Base-by-base conservation (phyloP, 768 basidiomycete genomes). In the Boletus reticuloceps region DNA sequence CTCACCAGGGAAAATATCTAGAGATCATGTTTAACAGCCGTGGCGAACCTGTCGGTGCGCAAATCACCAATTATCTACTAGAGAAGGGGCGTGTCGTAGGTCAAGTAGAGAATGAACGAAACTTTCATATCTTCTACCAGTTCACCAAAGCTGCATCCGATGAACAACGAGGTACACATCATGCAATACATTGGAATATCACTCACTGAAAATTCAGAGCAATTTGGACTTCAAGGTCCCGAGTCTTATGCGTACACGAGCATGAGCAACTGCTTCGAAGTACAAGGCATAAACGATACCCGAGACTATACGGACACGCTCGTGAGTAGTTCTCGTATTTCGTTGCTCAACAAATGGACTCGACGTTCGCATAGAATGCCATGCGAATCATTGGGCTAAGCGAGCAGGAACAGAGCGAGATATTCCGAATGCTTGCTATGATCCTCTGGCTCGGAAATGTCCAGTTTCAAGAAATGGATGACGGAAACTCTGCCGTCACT, bases 91-190 rank as follows among this genome's bases (percentile, higher is more conserved):
- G 94, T 56, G 93, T 98, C 13, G 95, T 98, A 12, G 94, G 95
- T 34, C 97, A 99, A 68, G 91, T 98, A 51, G 88, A 92, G 69
- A 89, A 91, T 61, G 97, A 99, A 73, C 85, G 97, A 57, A 91
- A 97, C 71, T 98, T 98, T 72, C 97, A 99, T 67, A 95, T 99
- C 57, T 98, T 99, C 78, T 99, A 98, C 72, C 97, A 99, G 69
- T 97, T 98, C 72, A 98, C 97, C 27, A 99, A 98, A 69, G 94
- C 86, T 6, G 96, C 97, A 5, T 85, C 89, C 8, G 79, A 86
- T 45, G 91, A 88, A 44, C 93, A 98, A 71, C 84, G 93, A 71
- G 94, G 94, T 91, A 64, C 54, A 81, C 19, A 25, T 47, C n/a
- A 10, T 27, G 14, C 49, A 7, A 41, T 25, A 8, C 49, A 34